Evolutionary conservation across 257 asterid species (phyloP), one percentile per base, ranked within the genome.

Genomic region (Solanum arcanum): DNA sequence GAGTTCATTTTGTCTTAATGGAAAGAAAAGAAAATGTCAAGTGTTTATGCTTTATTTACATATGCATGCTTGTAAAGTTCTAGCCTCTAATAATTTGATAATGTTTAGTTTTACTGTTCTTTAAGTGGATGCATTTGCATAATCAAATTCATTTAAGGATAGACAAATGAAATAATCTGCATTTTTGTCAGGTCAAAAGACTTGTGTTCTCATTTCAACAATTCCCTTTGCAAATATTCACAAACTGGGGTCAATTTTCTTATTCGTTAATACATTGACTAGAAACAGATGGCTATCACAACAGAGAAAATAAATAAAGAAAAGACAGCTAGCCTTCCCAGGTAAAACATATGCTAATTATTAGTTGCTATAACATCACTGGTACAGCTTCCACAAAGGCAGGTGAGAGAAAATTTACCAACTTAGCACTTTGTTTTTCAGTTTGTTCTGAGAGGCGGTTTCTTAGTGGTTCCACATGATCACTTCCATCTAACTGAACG

Each of bases 401-500:
- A 31, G 23, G 33, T 20, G 84, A 70, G 81, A 88, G 83, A 68
- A 89, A 74, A 62, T 29, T 16, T 97, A 97, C 99, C 96, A 96
- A 88, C 91, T 89, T 97, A 92, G 98, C 92, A 69, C 98, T 92
- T 89, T 93, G 72, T 90, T 90, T 93, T 91, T 97, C 99, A 27
- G 98, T 89, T 75, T 88, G 92, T 88, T 97, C 98, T 3, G 99
- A 97, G 88, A 97, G 98, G 69, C 99, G 96, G 92, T 93, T 96
- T 90, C 97, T 93, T 86, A 97, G 91, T 14, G 99, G 99, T 87
- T 94, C 98, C 84, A 97, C 49, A 29, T 97, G 98, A 89, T 97
- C 98, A 89, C 99, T 97, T 83, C 99, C 99, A 92, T 97, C 99
- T 60, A 97, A 93, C 91, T 97, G 99, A 88, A 97, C 99, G 72